A percentile compares a stretch with the other conserved stretches of the same genome.
phyloP scores from a whole-genome alignment of 176 grass and related monocot species.

The Cenchrus purpureus region DNA sequence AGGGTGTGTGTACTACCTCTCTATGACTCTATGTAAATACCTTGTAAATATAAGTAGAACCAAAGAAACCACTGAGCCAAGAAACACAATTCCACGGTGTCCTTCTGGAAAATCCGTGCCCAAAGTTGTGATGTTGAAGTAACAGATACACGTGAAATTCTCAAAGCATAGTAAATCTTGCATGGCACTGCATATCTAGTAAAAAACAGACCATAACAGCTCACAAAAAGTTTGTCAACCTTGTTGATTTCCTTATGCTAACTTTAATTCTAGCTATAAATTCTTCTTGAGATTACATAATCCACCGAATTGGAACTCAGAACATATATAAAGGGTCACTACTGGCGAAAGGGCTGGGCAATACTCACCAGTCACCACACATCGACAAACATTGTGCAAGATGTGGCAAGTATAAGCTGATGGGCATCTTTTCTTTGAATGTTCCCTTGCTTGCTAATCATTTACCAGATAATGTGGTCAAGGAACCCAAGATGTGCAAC shows the following conservation, averaged over 20 bases:
- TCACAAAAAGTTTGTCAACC: not conserved
- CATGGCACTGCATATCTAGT: not conserved
- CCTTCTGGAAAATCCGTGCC: not conserved
- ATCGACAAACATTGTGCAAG: too few species aligned
- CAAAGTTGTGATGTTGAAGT: constrained; percentile 9
- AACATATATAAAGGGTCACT: not conserved
- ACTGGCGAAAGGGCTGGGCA: too few species aligned
- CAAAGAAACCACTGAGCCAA: not conserved
- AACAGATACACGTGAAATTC: not conserved
- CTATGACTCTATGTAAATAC: too few species aligned
- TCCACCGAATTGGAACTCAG: not conserved
- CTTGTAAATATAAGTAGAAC: not conserved
- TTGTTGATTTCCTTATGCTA: not conserved
- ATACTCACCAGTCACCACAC: too few species aligned
- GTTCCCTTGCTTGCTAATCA: too few species aligned
- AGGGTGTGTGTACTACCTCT: not conserved
- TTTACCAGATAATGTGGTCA: too few species aligned
- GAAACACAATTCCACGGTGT: not conserved
- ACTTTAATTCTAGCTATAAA: not conserved
- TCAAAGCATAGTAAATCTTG: not conserved
- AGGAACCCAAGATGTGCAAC: too few species aligned
- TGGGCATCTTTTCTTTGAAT: too few species aligned
- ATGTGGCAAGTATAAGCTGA: too few species aligned
- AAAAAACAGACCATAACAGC: constrained; percentile 3
- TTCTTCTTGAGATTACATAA: constrained; percentile 29